Evolutionary conservation across 78 protist genomes (phyloP), one percentile per base, ranked within the genome.

Genomic region (Bigelowiella natans): DNA sequence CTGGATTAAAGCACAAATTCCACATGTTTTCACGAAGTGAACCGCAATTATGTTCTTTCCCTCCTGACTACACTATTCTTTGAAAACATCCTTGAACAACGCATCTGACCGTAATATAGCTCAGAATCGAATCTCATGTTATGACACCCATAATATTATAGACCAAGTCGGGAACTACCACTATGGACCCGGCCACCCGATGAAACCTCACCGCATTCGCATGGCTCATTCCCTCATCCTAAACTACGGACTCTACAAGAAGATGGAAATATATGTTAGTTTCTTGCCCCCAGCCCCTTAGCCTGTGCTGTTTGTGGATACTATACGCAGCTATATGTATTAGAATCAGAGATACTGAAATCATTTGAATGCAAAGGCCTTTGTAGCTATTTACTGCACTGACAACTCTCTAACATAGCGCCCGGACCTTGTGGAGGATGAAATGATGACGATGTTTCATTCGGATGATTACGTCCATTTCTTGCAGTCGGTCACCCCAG

Each of bases 181-280:
- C 88, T 97, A 96, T 39, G 97, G 98, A 1, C 96, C 92, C 1
- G 94, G 96, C 7, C 99, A 98, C 87, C 98, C 98, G 1, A 98
- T 98, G 99, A 98, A 98, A 88, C 99, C 99, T 36, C 98, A 97
- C 38, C 93, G 99, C 2, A 90, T 97, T 2, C 40, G 97, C 31
- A 94, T 98, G 95, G 95, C 99, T 2, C 99, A 98, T 93, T 94
- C 95, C 89, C 96, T 98, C 1, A 91, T 98, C 36, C 90, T 96
- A 85, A 95, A 96, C 94, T 98, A 98, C 88, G 99, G 98, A 0
- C 90, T 97, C 1, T 95, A 95, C 91, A 92, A 93, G 31, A 93
- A 96, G 92, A 94, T 97, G 97, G 94, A 96, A 39, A 92, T 97
- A 37, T 96, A 91, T 31, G 97, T 96, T 85, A 18, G 89, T 37